Conservation (phyloP, 345 rosid genomes). For the Turnera subulata region DNA sequence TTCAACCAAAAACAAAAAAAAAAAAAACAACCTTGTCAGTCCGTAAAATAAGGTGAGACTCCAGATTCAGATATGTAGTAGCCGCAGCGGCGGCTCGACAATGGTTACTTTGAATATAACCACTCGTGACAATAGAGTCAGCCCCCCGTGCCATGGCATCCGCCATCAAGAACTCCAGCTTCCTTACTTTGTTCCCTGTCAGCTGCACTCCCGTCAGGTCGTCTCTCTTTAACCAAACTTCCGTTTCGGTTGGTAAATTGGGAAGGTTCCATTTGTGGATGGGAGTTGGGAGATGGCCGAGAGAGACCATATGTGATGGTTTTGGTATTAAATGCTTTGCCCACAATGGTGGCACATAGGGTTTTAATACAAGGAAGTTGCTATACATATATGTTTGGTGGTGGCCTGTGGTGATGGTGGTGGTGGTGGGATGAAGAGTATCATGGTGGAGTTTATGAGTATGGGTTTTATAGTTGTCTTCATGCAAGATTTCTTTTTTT, state of each 20-base stretch:
- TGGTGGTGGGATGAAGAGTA: too few relatives aligned
- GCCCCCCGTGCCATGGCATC: slow-evolving; percentile 80
- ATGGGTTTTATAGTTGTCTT: too few relatives aligned
- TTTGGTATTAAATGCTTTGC: slow-evolving; percentile 57
- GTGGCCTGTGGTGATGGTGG: too few relatives aligned
- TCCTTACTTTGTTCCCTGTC: slow-evolving; percentile 90
- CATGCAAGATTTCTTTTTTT: too few relatives aligned
- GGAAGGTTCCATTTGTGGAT: slow-evolving; percentile 89
- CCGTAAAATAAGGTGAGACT: slow-evolving; percentile 62
- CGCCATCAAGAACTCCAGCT: slow-evolving; percentile 81
- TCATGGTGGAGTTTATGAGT: too few relatives aligned
- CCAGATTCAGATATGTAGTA: slow-evolving; percentile 76
- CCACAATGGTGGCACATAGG: slow-evolving; percentile 67
- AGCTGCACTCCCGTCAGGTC: slow-evolving; percentile 85
- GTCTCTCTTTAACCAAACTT: slow-evolving; percentile 87
- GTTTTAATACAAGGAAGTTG: slow-evolving; percentile 50
- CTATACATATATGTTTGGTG: too few relatives aligned
- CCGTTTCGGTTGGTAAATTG: slow-evolving; percentile 61
- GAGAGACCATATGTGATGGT: slow-evolving; percentile 60
- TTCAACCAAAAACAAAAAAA: neutral
- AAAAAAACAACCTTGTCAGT: slow-evolving; percentile 60
- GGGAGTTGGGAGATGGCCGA: slow-evolving; percentile 36
- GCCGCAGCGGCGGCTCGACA: slow-evolving; percentile 93
- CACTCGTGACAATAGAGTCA: slow-evolving; percentile 74
- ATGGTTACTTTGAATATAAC: slow-evolving; percentile 93